phyloP scores from a whole-genome alignment of 768 basidiomycete species.

The Lentinula guzmanii region DNA sequence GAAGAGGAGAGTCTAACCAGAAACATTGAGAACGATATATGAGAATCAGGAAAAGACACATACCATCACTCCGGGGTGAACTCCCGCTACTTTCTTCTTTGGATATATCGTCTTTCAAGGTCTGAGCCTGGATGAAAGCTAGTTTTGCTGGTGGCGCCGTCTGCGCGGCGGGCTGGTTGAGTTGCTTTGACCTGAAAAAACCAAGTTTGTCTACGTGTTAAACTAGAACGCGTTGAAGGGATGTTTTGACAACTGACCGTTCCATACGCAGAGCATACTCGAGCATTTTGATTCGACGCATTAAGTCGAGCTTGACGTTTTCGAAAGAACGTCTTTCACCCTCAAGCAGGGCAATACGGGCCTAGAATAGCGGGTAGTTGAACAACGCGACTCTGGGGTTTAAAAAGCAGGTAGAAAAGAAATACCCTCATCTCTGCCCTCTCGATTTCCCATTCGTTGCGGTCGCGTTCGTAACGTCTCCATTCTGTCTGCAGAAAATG shows the following conservation, averaged over 20 bases:
- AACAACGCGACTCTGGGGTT: slow-evolving; percentile 16
- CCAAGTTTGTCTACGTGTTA: slow-evolving; percentile 27
- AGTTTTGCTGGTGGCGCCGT: slow-evolving; percentile 64
- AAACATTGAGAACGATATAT: slow-evolving; percentile 6
- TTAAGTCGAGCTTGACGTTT: slow-evolving; percentile 92
- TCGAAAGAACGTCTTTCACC: slow-evolving; percentile 96
- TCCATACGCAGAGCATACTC: slow-evolving; percentile 96
- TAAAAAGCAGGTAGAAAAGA: slow-evolving; percentile 17
- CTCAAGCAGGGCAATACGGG: slow-evolving; percentile 94
- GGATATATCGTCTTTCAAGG: slow-evolving; percentile 60
- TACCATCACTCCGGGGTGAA: slow-evolving; percentile 84
- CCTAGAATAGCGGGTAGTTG: slow-evolving; percentile 44
- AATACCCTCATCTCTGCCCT: slow-evolving; percentile 97
- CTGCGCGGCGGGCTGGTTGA: slow-evolving; percentile 52
- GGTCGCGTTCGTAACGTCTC: slow-evolving; percentile 94
- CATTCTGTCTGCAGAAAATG: slow-evolving; percentile 99
- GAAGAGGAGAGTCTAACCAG: slow-evolving; percentile 62
- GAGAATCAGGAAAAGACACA: slow-evolving; percentile 9
- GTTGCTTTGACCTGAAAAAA: slow-evolving; percentile 68
- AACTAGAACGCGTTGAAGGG: slow-evolving; percentile 11
- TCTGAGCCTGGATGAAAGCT: slow-evolving; percentile 52
- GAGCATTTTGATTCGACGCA: slow-evolving; percentile 98
- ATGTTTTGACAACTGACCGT: slow-evolving; percentile 53
- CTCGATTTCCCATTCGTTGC: slow-evolving; percentile 99
- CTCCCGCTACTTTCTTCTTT: slow-evolving; percentile 78